Conservation (phyloP, 345 rosid species). For the Kernera saxatilis region DNA sequence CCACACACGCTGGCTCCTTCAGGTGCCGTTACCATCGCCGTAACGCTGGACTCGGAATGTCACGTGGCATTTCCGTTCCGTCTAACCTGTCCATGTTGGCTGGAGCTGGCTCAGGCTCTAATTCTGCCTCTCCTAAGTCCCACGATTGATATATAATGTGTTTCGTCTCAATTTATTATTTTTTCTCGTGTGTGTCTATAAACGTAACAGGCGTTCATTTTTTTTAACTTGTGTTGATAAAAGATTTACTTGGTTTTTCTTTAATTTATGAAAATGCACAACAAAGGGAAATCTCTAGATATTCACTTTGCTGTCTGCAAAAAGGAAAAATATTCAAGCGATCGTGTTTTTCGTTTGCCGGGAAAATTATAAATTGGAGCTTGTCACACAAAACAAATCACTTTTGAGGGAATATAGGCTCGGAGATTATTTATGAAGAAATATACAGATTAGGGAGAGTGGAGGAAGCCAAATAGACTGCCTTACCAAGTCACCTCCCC, state of each 20-base stretch:
- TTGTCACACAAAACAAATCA: too few relatives aligned
- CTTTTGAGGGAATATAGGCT: neutral
- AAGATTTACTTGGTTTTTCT: neutral
- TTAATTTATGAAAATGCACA: neutral
- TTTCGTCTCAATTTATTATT: neutral
- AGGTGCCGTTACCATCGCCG: conserved; percentile 66
- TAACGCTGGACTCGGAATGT: conserved; percentile 25
- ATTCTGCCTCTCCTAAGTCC: conserved; percentile 13
- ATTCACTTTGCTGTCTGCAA: neutral
- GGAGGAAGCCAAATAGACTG: too few relatives aligned
- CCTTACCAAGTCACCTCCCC: too few relatives aligned
- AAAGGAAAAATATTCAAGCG: neutral
- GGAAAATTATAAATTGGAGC: too few relatives aligned
- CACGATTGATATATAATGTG: neutral
- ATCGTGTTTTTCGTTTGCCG: neutral
- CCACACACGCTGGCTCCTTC: conserved; percentile 72
- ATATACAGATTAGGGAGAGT: too few relatives aligned
- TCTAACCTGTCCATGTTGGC: conserved; percentile 53
- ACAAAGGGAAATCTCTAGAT: conserved; percentile 3
- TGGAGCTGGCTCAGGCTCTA: conserved; percentile 13
- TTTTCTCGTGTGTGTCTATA: neutral
- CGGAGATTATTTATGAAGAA: too few relatives aligned
- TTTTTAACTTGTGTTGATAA: neutral
- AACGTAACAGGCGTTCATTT: neutral
- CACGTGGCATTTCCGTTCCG: conserved; percentile 53